These are phyloP conservation scores for Vigna nakashimae DNA, from an alignment of 306 rosid genomes.

Conservation along the genomic window DNA sequence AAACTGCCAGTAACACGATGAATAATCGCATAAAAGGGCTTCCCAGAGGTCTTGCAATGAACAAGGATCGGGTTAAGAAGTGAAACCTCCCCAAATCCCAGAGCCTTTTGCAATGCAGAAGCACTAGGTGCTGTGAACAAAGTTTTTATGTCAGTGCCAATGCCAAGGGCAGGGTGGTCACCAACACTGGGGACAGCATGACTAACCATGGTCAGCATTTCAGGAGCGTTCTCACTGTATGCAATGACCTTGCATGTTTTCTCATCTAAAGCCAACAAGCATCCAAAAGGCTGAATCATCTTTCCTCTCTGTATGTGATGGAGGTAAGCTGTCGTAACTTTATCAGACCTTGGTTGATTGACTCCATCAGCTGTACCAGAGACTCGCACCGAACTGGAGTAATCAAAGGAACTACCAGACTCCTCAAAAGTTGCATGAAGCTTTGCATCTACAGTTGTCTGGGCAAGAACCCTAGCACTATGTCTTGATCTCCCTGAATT, in stretches of 20 bases:
- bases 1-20: conserved; percentile 87
- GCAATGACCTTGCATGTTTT: conserved; percentile 89
- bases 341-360: conserved; percentile 72
- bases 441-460: conserved; percentile 92
- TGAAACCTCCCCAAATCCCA: conserved; percentile 85
- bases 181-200: conserved; percentile 97
- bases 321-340: conserved; percentile 88
- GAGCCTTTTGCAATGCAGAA: conserved; percentile 87
- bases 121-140: conserved; percentile 87
- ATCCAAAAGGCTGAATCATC: conserved; percentile 92
- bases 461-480: conserved; percentile 78
- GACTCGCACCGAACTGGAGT: conserved; percentile 79
- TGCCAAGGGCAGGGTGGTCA: conserved; percentile 87
- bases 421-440: conserved; percentile 89
- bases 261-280: conserved; percentile 89
- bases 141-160: conserved; percentile 81
- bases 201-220: conserved; percentile 87
- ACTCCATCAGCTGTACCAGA: conserved; percentile 54
- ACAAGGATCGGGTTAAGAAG: conserved; percentile 94
- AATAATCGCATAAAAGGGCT: conserved; percentile 89
- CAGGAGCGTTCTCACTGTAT: conserved; percentile 95
- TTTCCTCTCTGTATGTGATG: conserved; percentile 88
- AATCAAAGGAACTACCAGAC: conserved; percentile 87
- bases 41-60: conserved; percentile 96
- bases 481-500: conserved; percentile 85